phyloP scores from a whole-genome alignment of 2,329 filamentous ascomycete species.

The Chaetomium sp. region DNA sequence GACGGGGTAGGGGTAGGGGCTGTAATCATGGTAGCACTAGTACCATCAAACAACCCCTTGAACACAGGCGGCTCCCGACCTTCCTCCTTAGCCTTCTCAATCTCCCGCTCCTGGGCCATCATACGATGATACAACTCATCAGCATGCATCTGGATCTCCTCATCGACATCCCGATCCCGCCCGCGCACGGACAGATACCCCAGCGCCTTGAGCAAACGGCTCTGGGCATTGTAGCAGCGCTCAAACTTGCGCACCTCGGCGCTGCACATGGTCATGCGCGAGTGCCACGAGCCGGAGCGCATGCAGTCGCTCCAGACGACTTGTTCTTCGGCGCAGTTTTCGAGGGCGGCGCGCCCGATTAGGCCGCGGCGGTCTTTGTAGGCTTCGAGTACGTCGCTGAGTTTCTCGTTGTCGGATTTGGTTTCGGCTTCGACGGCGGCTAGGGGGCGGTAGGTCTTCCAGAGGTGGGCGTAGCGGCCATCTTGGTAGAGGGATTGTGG shows the following conservation, averaged over 20 bases:
- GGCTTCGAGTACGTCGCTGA: slow-evolving; percentile 71
- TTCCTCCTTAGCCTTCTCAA: slow-evolving; percentile 61
- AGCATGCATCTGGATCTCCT: slow-evolving; percentile 92
- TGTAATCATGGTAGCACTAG: slow-evolving; percentile 14
- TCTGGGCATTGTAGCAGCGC: slow-evolving; percentile 83
- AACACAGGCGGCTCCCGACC: slow-evolving; percentile 54
- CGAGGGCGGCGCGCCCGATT: slow-evolving; percentile 75
- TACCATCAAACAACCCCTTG: slow-evolving; percentile 45
- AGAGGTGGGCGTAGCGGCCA: slow-evolving; percentile 72
- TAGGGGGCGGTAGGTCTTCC: slow-evolving; percentile 82
- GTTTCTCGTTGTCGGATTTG: slow-evolving; percentile 72
- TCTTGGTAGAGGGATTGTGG: slow-evolving; percentile 50
- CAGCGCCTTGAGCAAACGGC: slow-evolving; percentile 82
- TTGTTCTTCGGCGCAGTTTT: slow-evolving; percentile 90
- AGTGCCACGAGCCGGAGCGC: slow-evolving; percentile 59
- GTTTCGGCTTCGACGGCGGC: slow-evolving; percentile 60
- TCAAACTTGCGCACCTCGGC: slow-evolving; percentile 72
- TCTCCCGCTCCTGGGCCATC: slow-evolving; percentile 69
- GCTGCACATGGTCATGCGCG: slow-evolving; percentile 73
- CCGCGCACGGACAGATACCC: slow-evolving; percentile 72
- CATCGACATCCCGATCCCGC: slow-evolving; percentile 62
- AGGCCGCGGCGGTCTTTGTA: slow-evolving; percentile 76
- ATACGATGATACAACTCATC: slow-evolving; percentile 85
- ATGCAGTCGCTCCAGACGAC: slow-evolving; percentile 79
- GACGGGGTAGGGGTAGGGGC: background rate